Conservation (phyloP, 73 alveolate genomes). For the Tetrahymena borealis region DNA sequence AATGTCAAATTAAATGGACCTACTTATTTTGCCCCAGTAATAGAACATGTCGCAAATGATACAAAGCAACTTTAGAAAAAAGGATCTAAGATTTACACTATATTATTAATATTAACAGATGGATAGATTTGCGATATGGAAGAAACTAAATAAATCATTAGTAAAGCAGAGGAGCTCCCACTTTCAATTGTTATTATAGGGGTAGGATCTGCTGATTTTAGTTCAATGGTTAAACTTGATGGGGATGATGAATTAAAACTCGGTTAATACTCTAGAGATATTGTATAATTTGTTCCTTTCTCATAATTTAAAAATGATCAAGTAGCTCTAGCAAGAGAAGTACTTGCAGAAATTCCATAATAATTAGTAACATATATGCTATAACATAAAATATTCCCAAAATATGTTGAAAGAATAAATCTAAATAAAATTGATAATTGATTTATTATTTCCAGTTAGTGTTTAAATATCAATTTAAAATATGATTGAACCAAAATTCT, state of each 20-base stretch:
- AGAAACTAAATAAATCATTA: conserved; percentile 59
- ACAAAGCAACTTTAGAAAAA: conserved; percentile 21
- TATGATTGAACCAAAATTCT: no score
- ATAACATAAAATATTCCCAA: no score
- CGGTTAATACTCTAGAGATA: conserved; percentile 76
- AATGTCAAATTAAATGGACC: conserved; percentile 77
- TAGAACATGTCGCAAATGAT: conserved; percentile 35
- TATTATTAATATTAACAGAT: conserved; percentile 74
- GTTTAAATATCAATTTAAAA: no score
- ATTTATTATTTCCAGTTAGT: no score
- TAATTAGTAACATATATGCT: conserved; percentile 70
- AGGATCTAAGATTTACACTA: conserved; percentile 27
- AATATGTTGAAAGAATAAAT: no score
- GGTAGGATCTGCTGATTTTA: conserved; percentile 64
- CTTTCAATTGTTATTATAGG: conserved; percentile 76
- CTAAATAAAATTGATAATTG: no score
- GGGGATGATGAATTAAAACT: conserved; percentile 62
- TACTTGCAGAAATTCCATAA: conserved; percentile 81
- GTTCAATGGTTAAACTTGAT: conserved; percentile 65
- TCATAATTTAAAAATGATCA: conserved; percentile 51
- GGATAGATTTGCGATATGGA: conserved; percentile 83
- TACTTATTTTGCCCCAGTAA: conserved; percentile 69
- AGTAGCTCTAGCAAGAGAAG: conserved; percentile 68
- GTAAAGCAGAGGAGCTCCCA: conserved; percentile 65
- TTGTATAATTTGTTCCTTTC: conserved; percentile 92